Percentiles rank a stretch among this genome's conserved stretches.
phyloP scores from a whole-genome alignment of 441 rosid genomes.

The Mallotus japonicus region DNA sequence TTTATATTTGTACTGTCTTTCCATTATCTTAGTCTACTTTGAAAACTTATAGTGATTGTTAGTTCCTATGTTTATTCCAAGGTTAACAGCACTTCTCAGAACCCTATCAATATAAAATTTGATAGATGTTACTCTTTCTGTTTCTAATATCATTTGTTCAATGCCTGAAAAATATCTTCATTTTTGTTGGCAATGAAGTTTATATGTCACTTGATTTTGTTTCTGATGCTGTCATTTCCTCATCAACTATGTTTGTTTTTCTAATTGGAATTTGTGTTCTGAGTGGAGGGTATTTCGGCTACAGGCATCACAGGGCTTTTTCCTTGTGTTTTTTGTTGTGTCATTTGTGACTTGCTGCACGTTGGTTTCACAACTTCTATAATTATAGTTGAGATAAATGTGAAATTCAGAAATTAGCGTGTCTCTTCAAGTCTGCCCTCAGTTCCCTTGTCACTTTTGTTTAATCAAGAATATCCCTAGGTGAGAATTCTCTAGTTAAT shows the following conservation, averaged over 20 bases:
- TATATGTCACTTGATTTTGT: background rate
- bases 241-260: background rate
- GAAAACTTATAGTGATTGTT: background rate
- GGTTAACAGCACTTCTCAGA: background rate
- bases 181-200: background rate
- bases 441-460: background rate
- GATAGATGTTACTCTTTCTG: background rate
- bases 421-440: background rate
- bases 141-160: background rate
- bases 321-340: background rate
- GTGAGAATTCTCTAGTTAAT: background rate
- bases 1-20: background rate
- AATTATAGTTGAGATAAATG: background rate
- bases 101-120: background rate
- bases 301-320: background rate
- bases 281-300: too few species aligned
- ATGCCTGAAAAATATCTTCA: background rate
- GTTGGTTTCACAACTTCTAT: background rate
- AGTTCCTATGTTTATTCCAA: background rate
- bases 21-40: background rate
- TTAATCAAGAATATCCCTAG: background rate
- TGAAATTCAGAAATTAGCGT: background rate
- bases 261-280: background rate
- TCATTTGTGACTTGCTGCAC: background rate
- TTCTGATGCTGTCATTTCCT: background rate